Evolutionary conservation across 305 asterid genomes (phyloP).

Genomic region (Ruellia speciosa): DNA sequence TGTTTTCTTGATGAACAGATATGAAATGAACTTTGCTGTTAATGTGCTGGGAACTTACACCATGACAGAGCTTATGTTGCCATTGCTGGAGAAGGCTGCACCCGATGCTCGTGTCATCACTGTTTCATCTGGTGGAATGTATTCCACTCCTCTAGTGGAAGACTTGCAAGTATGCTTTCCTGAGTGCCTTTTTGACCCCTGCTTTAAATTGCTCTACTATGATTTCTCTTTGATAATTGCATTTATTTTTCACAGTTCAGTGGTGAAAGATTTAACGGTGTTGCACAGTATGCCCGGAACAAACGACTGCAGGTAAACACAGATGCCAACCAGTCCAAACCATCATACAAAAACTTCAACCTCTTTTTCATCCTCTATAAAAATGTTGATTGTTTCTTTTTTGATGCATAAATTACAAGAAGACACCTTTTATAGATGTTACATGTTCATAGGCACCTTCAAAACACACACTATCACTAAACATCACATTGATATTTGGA

Average conservation of each 20-base stretch:
- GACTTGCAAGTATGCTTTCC: conserved; percentile 50
- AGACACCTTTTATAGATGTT: too few relatives aligned
- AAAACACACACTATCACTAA: too few relatives aligned
- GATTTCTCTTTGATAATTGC: conserved; percentile 6
- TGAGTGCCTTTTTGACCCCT: not conserved
- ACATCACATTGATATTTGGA: too few relatives aligned
- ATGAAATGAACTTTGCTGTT: conserved; percentile 71
- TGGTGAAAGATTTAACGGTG: conserved; percentile 48
- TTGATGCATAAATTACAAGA: too few relatives aligned
- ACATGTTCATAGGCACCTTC: too few relatives aligned
- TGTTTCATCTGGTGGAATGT: conserved; percentile 93
- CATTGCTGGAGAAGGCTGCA: conserved; percentile 71
- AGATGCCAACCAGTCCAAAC: not conserved
- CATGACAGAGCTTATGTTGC: conserved; percentile 66
- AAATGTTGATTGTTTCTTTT: not conserved
- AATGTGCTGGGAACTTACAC: conserved; percentile 82
- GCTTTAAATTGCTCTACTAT: conserved; percentile 3
- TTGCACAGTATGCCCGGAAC: conserved; percentile 79
- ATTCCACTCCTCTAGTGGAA: conserved; percentile 57
- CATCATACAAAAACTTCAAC: not conserved
- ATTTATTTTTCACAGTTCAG: conserved; percentile 47
- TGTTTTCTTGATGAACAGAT: conserved; percentile 26
- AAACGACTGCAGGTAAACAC: conserved; percentile 68
- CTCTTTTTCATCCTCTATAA: not conserved
- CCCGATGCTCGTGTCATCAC: conserved; percentile 95